Conservation (phyloP, 495 filamentous ascomycete genomes). For the Rostrohypoxylon terebratum region DNA sequence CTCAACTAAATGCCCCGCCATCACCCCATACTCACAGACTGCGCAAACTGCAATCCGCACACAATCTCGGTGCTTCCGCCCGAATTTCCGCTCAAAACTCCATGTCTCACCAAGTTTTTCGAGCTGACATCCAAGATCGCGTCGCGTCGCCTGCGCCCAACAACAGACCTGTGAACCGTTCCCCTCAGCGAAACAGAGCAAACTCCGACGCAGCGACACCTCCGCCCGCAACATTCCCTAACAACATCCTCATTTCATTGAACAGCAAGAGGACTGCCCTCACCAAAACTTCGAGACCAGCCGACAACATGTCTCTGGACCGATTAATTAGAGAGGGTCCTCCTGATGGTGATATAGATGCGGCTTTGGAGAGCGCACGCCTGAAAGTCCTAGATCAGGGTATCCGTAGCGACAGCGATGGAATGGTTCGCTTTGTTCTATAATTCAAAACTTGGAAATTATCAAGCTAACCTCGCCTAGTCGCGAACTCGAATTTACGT, state of each 20-base stretch:
- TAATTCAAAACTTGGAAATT: background rate
- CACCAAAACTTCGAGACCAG: slow-evolving; percentile 66
- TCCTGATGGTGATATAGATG: slow-evolving; percentile 71
- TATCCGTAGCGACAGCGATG: slow-evolving; percentile 84
- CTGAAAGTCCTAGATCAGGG: slow-evolving; percentile 81
- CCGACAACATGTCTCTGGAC: slow-evolving; percentile 73
- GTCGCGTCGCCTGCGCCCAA: slow-evolving; percentile 44
- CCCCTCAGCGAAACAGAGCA: slow-evolving; percentile 71
- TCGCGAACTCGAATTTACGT: slow-evolving; percentile 94
- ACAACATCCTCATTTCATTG: slow-evolving; percentile 43
- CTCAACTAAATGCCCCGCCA: slow-evolving; percentile 52
- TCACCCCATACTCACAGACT: slow-evolving; percentile 63
- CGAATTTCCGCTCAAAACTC: slow-evolving; percentile 55
- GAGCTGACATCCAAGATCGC: slow-evolving; percentile 44
- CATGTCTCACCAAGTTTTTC: slow-evolving; percentile 65
- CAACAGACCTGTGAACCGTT: slow-evolving; percentile 54
- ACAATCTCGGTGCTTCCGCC: slow-evolving; percentile 60
- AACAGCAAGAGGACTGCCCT: slow-evolving; percentile 63
- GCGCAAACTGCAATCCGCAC: slow-evolving; percentile 68
- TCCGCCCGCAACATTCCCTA: slow-evolving; percentile 29
- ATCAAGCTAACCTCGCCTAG: slow-evolving; percentile 57
- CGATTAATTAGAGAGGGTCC: slow-evolving; percentile 77
- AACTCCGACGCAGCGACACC: slow-evolving; percentile 75
- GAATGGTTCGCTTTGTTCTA: slow-evolving; percentile 75
- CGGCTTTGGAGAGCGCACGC: slow-evolving; percentile 78